Base-by-base conservation (phyloP, 371 early-diverging fungal species). In the Lichtheimia ornata region DNA sequence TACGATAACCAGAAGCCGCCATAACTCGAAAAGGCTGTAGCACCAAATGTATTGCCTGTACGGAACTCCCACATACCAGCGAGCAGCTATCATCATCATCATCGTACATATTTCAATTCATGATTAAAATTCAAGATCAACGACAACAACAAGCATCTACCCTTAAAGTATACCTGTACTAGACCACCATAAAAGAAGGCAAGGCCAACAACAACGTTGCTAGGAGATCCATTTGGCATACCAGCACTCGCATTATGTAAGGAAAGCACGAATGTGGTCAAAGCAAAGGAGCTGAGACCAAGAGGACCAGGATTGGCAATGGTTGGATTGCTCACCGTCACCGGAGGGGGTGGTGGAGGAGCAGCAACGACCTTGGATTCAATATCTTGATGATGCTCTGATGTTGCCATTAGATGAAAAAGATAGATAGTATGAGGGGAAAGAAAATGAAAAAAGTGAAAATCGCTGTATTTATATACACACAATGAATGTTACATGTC, bases 61-160 rank as follows among this genome's bases (percentile, higher is more conserved):
- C 81, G 83, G 79, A 90, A 91, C 73, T 92, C 91, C 90, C 89
- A 90, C 90, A 93, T 90, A 67, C 93, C 93, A 55, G 92, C 91
- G 20, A 82, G 68, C 41, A 89, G 66, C 80, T 88, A 75, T 9
- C 6, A 2, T 35, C 2, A 75, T 9, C 6, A 2, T 35, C 2
- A 22, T 22, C 22, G 22, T 22, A 22, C 22, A 22, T 1, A 22
- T 35, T 35, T 35, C 35, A 35, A 35, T 35, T 35, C 35, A 20
- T 25, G 18, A 14, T 14, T 15, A n/a, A 44, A 17, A 9, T 35
- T 4, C 40, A 49, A 61, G 50, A 53, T 18, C 14, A 22, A 43
- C 2, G 45, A 12, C 44, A n/a, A 27, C 41, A 45, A 43, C n/a
- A n/a, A 17, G 40, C n/a, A n/a, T 25, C 53, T 55, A n/a, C 35